Base-by-base conservation (phyloP, 768 basidiomycete species). In the Naganishia onofrii region DNA sequence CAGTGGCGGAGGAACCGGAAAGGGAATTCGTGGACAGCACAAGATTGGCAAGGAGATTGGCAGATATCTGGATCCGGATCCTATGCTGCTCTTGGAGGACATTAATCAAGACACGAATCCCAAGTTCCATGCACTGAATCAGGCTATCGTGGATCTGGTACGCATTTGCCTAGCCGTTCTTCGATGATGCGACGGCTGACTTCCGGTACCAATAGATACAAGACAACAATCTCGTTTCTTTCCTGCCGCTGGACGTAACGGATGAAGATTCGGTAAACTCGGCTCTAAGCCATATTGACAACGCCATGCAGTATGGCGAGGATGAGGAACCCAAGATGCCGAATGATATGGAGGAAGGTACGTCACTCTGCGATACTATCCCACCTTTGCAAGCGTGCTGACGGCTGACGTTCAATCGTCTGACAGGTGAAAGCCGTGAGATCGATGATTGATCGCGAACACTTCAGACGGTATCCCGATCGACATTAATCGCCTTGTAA, bases 321-420 rank as follows among this genome's bases (percentile, higher is more conserved):
- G 92, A 94, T 70, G 95, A 99, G 79, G 95, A 99, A 78, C 94
- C 95, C 19, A 93, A 90, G 84, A 92, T 94, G 89, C 94, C 93
- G 15, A 90, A 87, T 78, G 93, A 97, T 81, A 84, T 97, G 81
- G 95, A 97, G 78, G 91, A 91, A 57, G 81, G 81, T 71, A 74
- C 74, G 73, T 76, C n/a, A 10, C 42, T 10, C 13, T 32, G 10
- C 55, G 1, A 12, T 21, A 19, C 8, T 10, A 26, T 42, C 42
- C 15, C 60, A 44, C 7, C 32, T 4, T 7, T 15, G 1, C 9
- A 19, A 29, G 4, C 26, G 3, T 17, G 57, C n/a, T 23, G 32
- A 32, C 21, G 57, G n/a, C 32, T 15, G 34, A 38, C 8, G 38
- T 46, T 6, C 19, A 21, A 17, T 17, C 2, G 23, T 42, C 21